These are phyloP conservation scores for Pseudevernia furfuracea DNA, from an alignment of 495 filamentous ascomycete genomes.

Conservation along the genomic window DNA sequence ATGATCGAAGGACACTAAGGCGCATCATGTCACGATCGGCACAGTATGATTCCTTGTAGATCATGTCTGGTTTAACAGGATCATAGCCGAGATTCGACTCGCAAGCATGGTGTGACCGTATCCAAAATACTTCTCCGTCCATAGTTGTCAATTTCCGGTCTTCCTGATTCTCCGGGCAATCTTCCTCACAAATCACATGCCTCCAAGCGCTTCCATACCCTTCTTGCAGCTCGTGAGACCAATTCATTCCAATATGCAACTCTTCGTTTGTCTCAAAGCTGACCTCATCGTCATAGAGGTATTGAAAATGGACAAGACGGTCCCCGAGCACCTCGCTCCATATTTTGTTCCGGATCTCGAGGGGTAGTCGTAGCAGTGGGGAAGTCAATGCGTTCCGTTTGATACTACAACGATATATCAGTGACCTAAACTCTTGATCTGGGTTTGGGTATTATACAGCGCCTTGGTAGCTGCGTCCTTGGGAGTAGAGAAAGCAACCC, in stretches of 20 bases:
- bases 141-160: neutral
- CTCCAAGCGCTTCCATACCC: neutral
- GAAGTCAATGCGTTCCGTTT: constrained; percentile 3
- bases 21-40: neutral
- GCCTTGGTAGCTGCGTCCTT: constrained; percentile 1
- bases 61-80: neutral
- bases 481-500: constrained; percentile 7
- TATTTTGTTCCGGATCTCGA: constrained; percentile 12
- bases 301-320: constrained; percentile 1
- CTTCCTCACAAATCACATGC: neutral
- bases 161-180: neutral
- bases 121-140: neutral
- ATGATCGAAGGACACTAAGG: neutral
- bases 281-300: neutral
- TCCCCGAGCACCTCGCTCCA: constrained; percentile 11
- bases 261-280: neutral
- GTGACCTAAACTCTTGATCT: neutral
- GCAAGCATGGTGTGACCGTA: neutral
- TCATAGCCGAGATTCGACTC: neutral
- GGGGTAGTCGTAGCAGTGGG: constrained; percentile 8
- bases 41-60: neutral
- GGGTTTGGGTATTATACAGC: neutral
- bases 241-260: neutral
- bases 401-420: neutral
- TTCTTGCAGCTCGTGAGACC: neutral